These are phyloP conservation scores for Globisporangium cylindrosporum DNA, from an alignment of 352 stramenopile species.

Conservation along the genomic window DNA sequence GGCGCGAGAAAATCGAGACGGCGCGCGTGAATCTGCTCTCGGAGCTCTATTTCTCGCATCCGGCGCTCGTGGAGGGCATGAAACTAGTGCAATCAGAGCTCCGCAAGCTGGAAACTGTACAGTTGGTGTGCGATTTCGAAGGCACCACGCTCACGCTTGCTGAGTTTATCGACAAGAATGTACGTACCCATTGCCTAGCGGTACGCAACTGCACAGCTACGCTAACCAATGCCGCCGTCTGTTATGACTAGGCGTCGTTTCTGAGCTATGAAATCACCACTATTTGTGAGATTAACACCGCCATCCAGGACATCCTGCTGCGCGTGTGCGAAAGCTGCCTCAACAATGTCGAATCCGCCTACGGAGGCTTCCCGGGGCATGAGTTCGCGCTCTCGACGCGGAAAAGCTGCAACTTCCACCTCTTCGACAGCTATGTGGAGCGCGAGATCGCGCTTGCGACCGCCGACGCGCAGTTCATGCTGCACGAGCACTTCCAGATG, in stretches of 20 bases:
- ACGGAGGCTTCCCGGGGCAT: slow-evolving; percentile 43
- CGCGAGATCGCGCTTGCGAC: slow-evolving; percentile 48
- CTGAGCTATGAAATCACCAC: slow-evolving; percentile 14
- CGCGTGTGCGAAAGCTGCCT: slow-evolving; percentile 38
- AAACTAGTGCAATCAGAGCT: slow-evolving; percentile 32
- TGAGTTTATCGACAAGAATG: slow-evolving; percentile 35
- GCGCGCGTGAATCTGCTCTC: slow-evolving; percentile 41
- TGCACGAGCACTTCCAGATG: slow-evolving; percentile 52
- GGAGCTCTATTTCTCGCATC: slow-evolving; percentile 52
- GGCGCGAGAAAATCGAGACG: slow-evolving; percentile 33
- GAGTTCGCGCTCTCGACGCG: slow-evolving; percentile 51
- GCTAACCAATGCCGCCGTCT: background rate
- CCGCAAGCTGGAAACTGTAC: slow-evolving; percentile 22
- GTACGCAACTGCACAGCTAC: background rate
- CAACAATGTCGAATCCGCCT: slow-evolving; percentile 29
- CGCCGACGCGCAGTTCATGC: slow-evolving; percentile 42
- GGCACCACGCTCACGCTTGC: slow-evolving; percentile 29
- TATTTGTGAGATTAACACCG: slow-evolving; percentile 29
- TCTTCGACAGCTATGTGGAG: slow-evolving; percentile 55
- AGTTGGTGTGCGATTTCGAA: slow-evolving; percentile 49
- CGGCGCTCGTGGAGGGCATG: slow-evolving; percentile 33
- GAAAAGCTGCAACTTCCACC: slow-evolving; percentile 60
- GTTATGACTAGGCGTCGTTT: slow-evolving; percentile 12
- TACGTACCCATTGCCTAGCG: slow-evolving; percentile 13
- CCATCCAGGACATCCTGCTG: slow-evolving; percentile 38